These are phyloP conservation scores for Podospora conica DNA, from an alignment of 495 filamentous ascomycete species.

Conservation along the genomic window DNA sequence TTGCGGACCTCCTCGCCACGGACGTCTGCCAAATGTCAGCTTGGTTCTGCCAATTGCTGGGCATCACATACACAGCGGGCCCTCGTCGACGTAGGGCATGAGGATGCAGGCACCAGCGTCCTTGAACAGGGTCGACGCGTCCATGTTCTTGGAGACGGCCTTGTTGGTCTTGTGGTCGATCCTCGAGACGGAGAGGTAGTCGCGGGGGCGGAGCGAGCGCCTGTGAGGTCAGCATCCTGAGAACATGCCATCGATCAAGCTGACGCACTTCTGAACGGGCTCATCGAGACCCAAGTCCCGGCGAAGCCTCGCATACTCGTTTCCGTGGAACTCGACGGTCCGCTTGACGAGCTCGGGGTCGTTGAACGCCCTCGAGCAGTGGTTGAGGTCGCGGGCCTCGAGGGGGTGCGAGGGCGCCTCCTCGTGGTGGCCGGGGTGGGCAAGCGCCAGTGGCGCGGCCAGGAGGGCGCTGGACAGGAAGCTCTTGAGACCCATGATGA, in stretches of 20 bases:
- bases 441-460: conserved; percentile 22
- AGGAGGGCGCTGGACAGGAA: conserved; percentile 23
- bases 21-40: conserved; percentile 28
- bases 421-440: conserved; percentile 26
- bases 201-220: conserved; percentile 19
- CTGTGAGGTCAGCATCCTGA: conserved; percentile 1
- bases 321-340: conserved; percentile 27
- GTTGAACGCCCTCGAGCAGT: conserved; percentile 26
- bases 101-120: conserved; percentile 52
- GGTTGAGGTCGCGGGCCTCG: conserved; percentile 25
- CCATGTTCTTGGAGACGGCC: conserved; percentile 41
- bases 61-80: conserved; percentile 46
- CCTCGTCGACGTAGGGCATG: conserved; percentile 50
- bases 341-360: conserved; percentile 25
- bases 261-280: not conserved
- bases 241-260: not conserved
- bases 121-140: conserved; percentile 45
- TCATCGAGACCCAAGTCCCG: conserved; percentile 16
- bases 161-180: conserved; percentile 54
- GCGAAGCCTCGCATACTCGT: conserved; percentile 21
- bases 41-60: conserved; percentile 5
- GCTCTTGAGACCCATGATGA: conserved; percentile 24
- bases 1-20: conserved; percentile 43
- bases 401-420: conserved; percentile 21
- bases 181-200: conserved; percentile 27